Percentiles rank a stretch among this genome's conserved stretches.
These are phyloP conservation scores for Soucietia sequanensis DNA, from an alignment of 805 yeast species.

Conservation along the genomic window DNA sequence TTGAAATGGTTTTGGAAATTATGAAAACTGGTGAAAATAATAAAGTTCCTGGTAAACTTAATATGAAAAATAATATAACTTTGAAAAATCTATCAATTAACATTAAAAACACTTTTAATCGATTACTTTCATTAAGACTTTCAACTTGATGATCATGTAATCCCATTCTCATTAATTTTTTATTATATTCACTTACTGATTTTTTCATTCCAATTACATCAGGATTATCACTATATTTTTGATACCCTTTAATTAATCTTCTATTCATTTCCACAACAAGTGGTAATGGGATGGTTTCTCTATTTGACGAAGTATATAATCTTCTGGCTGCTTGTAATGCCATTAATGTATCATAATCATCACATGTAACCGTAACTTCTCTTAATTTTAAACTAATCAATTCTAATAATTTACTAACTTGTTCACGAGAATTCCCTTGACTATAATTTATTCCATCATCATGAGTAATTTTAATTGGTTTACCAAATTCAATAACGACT, in stretches of 20 bases:
- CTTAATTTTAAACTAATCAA: constrained; percentile 31
- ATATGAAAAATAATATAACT: constrained; percentile 27
- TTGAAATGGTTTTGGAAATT: constrained; percentile 31
- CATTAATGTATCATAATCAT: constrained; percentile 42
- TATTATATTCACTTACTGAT: constrained; percentile 33
- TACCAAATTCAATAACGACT: constrained; percentile 43
- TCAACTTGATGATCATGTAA: constrained; percentile 44
- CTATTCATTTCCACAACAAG: constrained; percentile 43
- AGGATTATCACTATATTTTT: constrained; percentile 29
- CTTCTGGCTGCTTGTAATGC: constrained; percentile 44
- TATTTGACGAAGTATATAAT: constrained; percentile 32
- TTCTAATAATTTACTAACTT: constrained; percentile 27
- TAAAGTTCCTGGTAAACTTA: constrained; percentile 37
- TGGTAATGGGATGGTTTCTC: constrained; percentile 38
- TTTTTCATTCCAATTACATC: constrained; percentile 30
- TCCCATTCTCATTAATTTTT: constrained; percentile 28
- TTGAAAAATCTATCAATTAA: constrained; percentile 26
- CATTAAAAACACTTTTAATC: constrained; percentile 18
- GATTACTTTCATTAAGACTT: constrained; percentile 19
- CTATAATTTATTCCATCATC: constrained; percentile 25
- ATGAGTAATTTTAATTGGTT: constrained; percentile 35
- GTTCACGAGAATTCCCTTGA: constrained; percentile 21
- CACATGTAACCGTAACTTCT: constrained; percentile 41
- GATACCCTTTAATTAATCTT: constrained; percentile 36
- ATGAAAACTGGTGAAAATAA: constrained; percentile 42